Percentiles rank a stretch among this genome's conserved stretches.
phyloP scores from a whole-genome alignment of 352 stramenopile species.

The Vaucheria bursata region DNA sequence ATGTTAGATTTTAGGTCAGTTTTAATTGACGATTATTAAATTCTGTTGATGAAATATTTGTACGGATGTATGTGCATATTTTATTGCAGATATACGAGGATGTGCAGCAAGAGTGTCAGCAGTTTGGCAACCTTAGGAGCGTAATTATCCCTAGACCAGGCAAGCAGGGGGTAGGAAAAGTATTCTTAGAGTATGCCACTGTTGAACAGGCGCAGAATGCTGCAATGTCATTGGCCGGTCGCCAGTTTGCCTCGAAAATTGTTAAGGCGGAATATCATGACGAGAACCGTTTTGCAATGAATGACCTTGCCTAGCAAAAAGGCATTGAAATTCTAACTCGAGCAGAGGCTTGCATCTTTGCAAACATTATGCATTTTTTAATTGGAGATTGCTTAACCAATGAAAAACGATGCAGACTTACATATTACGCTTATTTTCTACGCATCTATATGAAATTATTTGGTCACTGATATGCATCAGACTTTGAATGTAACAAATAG shows the following conservation, averaged over 20 bases:
- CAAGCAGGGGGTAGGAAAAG: slow-evolving; percentile 35
- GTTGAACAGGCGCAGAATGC: slow-evolving; percentile 28
- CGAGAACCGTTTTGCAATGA: slow-evolving; percentile 29
- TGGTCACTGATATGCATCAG: too few species aligned
- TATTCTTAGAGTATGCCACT: slow-evolving; percentile 46
- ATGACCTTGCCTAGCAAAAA: slow-evolving; percentile 27
- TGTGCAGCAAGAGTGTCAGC: slow-evolving; percentile 86
- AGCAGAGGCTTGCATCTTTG: too few species aligned
- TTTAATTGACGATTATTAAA: too few species aligned
- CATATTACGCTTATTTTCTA: too few species aligned
- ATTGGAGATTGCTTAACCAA: too few species aligned
- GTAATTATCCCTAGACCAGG: slow-evolving; percentile 39
- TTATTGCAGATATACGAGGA: slow-evolving; percentile 67
- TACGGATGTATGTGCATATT: background rate
- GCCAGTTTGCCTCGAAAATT: slow-evolving; percentile 43
- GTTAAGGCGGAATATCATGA: slow-evolving; percentile 45
- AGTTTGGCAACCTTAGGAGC: slow-evolving; percentile 50
- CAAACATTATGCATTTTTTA: too few species aligned
- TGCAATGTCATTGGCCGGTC: slow-evolving; percentile 32
- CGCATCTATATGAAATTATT: too few species aligned
- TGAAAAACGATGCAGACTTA: too few species aligned
- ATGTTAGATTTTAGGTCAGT: too few species aligned
- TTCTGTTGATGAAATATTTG: too few species aligned
- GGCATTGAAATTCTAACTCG: too few species aligned
- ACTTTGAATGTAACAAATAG: too few species aligned